Evolutionary conservation across 306 rosid genomes (phyloP).

Genomic region (Prunus mume): DNA sequence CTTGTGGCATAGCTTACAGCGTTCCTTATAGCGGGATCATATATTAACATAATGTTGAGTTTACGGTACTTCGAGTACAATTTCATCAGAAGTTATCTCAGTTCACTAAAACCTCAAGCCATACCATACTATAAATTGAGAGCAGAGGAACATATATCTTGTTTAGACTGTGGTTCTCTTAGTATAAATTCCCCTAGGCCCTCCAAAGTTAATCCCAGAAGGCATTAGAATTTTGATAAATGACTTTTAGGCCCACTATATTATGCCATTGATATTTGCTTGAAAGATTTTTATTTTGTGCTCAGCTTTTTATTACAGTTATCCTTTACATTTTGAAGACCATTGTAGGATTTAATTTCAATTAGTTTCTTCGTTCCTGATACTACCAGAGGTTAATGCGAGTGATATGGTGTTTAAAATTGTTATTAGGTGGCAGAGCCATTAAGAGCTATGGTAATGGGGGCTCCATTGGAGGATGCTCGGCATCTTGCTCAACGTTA

Average conservation of each 20-base stretch:
- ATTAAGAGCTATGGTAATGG: constrained; percentile 90
- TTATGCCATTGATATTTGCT: not conserved
- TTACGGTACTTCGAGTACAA: not conserved
- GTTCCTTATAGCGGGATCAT: not conserved
- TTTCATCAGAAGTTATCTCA: not conserved
- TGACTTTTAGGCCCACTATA: not conserved
- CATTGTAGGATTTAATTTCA: not conserved
- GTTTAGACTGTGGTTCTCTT: not conserved
- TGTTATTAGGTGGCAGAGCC: constrained; percentile 79
- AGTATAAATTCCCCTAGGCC: not conserved
- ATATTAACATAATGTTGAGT: not conserved
- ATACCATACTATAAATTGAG: not conserved
- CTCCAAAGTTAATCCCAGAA: not conserved
- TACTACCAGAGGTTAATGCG: not conserved
- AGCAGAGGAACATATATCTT: not conserved
- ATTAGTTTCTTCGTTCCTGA: not conserved
- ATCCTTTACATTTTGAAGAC: not conserved
- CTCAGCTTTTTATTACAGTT: not conserved
- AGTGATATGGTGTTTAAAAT: constrained; percentile 21
- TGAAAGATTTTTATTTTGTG: not conserved
- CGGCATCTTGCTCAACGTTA: constrained; percentile 95
- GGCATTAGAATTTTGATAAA: not conserved
- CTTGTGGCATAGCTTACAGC: not conserved
- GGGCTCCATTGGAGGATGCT: constrained; percentile 94
- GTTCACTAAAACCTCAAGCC: not conserved